Evolutionary conservation across 2,329 filamentous ascomycete species (phyloP).

Genomic region (Fusarium floridanum): DNA sequence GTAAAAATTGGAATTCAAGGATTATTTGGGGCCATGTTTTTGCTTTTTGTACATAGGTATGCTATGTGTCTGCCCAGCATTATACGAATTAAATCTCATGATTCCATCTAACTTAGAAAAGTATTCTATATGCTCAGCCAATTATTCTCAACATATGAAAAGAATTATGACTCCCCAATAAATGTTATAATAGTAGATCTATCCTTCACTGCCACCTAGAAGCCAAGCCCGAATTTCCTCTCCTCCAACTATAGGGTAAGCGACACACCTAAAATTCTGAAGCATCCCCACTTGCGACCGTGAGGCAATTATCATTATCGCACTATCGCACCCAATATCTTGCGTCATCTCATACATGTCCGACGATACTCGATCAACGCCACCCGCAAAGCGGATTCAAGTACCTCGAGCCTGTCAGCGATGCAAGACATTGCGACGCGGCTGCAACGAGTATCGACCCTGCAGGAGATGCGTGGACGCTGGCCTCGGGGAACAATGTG

Average conservation of each 20-base stretch:
- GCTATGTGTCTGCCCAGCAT: not conserved
- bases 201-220: not conserved
- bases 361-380: constrained; percentile 13
- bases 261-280: not conserved
- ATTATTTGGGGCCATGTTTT: not conserved
- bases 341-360: constrained; percentile 8
- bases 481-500: constrained; percentile 57
- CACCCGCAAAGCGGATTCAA: constrained; percentile 53
- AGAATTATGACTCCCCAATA: not conserved
- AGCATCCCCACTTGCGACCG: not conserved
- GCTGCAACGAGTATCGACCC: constrained; percentile 59
- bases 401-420: constrained; percentile 59
- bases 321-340: not conserved
- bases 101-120: not conserved
- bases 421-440: constrained; percentile 58
- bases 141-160: too few relatives aligned
- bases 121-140: too few relatives aligned
- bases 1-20: not conserved
- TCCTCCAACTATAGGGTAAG: not conserved
- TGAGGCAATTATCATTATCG: not conserved
- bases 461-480: constrained; percentile 58
- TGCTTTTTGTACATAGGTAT: not conserved
- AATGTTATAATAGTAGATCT: not conserved
- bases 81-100: not conserved
- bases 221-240: not conserved